Evolutionary conservation across 73 alveolate genomes (phyloP), one percentile per base, ranked within the genome.

Genomic region (Loxodes magnus): DNA sequence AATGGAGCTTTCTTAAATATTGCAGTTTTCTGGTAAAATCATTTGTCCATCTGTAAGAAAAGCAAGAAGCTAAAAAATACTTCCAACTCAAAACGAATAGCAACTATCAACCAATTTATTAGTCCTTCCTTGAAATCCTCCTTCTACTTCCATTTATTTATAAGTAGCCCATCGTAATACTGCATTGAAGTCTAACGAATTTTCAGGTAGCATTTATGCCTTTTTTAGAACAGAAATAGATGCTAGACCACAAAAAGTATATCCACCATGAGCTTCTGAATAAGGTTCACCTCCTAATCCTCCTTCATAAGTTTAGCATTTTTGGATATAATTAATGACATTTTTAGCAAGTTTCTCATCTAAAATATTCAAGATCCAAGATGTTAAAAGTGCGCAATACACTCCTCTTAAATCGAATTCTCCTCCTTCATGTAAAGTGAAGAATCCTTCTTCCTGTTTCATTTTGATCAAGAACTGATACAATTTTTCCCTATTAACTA

Each of bases 231-330:
- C 51, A 1, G 68, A 58, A 57, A 93, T 60, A 2, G 93, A 71
- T 27, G 98, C 97, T 14, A 84, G 77, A n/a, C 95, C 99, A 70
- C 99, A 93, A 71, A 51, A 92, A 6, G 99, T 70, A 67, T 81
- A 88, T n/a, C 99, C 99, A 5, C 97, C 99, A 78, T 92, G 99
- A 20, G 97, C 96, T 48, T 92, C 99, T 43, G 94, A 92, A 59
- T 27, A 81, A 3, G 97, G 95, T 21, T 61, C 88, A n/a, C 95
- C 91, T 14, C 92, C 86, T 23, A 93, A 73, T 2, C 99, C 99
- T 19, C 99, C 99, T 64, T 93, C 99, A 58, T 82, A 93, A 34
- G 97, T 85, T 57, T 93, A 83, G 65, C 99, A 89, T 12, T 81
- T 56, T 10, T 82, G 75, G 10, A 93, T 82, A 66, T 79, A 72